phyloP scores from a whole-genome alignment of 176 grass and related monocot genomes.

The Carex scoparia region DNA sequence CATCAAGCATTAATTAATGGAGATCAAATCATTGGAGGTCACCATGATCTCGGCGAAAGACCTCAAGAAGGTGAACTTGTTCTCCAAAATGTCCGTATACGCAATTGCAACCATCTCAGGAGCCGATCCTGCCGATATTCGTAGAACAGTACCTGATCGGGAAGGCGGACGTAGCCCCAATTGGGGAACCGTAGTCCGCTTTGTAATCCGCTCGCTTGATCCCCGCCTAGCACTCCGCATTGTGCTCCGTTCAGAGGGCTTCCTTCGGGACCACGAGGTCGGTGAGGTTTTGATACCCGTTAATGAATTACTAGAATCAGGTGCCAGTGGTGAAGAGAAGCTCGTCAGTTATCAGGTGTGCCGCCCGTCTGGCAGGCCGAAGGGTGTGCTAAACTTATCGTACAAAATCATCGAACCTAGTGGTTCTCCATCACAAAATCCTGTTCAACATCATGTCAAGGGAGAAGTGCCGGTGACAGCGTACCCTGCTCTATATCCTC shows the following conservation, averaged over 20 bases:
- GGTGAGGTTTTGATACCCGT: constrained; percentile 60
- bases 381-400: constrained; percentile 56
- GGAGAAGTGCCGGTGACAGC: constrained; percentile 19
- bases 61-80: constrained; percentile 57
- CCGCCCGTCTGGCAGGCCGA: constrained; percentile 44
- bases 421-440: background rate
- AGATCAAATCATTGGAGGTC: constrained; percentile 46
- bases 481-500: constrained; percentile 33
- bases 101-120: constrained; percentile 57
- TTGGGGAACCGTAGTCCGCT: constrained; percentile 43
- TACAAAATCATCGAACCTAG: constrained; percentile 42
- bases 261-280: constrained; percentile 44
- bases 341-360: constrained; percentile 69
- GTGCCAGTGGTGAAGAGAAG: background rate
- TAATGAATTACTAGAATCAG: constrained; percentile 38
- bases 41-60: constrained; percentile 66
- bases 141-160: constrained; percentile 42
- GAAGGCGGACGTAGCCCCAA: constrained; percentile 36
- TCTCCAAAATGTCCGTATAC: constrained; percentile 60
- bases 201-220: constrained; percentile 30
- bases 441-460: background rate
- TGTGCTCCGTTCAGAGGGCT: constrained; percentile 29
- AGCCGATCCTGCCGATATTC: constrained; percentile 18
- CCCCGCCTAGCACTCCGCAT: constrained; percentile 43
- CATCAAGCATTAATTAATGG: constrained; percentile 2